Evolutionary conservation across 441 rosid species (phyloP).

Genomic region (California macrophylla): DNA sequence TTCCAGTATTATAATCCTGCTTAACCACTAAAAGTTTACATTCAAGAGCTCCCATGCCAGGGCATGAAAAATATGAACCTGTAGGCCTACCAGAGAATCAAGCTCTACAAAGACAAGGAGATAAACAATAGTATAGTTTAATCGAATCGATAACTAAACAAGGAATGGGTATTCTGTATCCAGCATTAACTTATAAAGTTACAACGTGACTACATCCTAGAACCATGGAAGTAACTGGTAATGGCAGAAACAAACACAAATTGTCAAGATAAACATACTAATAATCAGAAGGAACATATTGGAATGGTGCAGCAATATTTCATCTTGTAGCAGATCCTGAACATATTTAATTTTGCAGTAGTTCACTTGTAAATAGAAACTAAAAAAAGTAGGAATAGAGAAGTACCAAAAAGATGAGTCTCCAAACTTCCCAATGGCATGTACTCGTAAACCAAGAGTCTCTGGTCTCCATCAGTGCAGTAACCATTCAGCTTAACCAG

Average conservation of each 20-base stretch:
- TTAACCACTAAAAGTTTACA: background rate
- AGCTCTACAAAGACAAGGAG: background rate
- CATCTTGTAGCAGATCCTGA: too few species aligned
- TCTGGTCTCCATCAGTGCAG: conserved; percentile 81
- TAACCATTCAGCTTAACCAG: conserved; percentile 76
- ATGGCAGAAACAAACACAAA: background rate
- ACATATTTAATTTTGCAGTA: too few species aligned
- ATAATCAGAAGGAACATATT: background rate
- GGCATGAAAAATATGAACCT: background rate
- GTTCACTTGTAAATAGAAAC: too few species aligned
- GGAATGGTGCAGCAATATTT: background rate
- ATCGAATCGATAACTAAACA: too few species aligned
- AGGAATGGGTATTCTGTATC: too few species aligned
- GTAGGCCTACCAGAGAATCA: background rate
- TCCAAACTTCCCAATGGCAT: conserved; percentile 79
- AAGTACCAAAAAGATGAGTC: conserved; percentile 62
- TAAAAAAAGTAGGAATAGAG: too few species aligned
- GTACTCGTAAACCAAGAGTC: conserved; percentile 77
- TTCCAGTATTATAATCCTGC: too few species aligned
- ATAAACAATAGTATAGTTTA: too few species aligned
- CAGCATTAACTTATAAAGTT: too few species aligned
- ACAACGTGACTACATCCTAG: too few species aligned
- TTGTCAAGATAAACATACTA: background rate
- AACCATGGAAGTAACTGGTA: background rate
- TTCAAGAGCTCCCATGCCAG: background rate